phyloP scores from a whole-genome alignment of 2,329 filamentous ascomycete species.

The Trichothecium roseum region DNA sequence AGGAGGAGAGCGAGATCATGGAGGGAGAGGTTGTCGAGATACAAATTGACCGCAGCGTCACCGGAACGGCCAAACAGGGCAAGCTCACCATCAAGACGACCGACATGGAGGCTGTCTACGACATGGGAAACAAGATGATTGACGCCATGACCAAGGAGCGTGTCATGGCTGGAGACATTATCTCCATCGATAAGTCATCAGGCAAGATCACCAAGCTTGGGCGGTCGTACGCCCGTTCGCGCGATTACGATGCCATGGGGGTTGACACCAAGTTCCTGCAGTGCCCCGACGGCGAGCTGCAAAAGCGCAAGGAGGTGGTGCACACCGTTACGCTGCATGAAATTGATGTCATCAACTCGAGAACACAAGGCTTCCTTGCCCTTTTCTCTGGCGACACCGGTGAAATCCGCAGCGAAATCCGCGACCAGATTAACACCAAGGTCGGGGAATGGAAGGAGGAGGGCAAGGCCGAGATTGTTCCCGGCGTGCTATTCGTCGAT shows the following conservation, averaged over 20 bases:
- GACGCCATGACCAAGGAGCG: conserved; percentile 99
- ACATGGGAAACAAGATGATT: conserved; percentile 99
- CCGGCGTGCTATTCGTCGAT: conserved; percentile 94
- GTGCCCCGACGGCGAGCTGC: conserved; percentile 92
- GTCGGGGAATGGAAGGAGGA: conserved; percentile 99
- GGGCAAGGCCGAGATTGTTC: conserved; percentile 96
- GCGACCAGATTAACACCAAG: conserved; percentile 98
- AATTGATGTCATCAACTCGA: conserved; percentile 98
- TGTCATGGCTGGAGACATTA: conserved; percentile 96
- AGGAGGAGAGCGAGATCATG: conserved; percentile 98
- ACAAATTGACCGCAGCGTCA: conserved; percentile 94
- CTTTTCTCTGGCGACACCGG: conserved; percentile 97
- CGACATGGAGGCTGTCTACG: conserved; percentile 99
- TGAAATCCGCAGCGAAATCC: conserved; percentile 93
- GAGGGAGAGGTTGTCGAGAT: conserved; percentile 99
- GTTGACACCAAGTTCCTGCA: conserved; percentile 97
- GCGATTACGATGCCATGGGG: conserved; percentile 99
- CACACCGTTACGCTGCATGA: conserved; percentile 96
- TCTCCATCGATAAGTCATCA: conserved; percentile 96
- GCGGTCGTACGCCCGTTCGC: conserved; percentile 83
- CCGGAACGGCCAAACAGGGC: conserved; percentile 92
- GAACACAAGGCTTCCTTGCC: conserved; percentile 95
- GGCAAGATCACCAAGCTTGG: conserved; percentile 97
- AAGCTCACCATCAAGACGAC: conserved; percentile 99
- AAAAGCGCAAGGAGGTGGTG: conserved; percentile 93